Evolutionary conservation across 1,139 yeast species (phyloP).

Genomic region (Spathaspora sp.): DNA sequence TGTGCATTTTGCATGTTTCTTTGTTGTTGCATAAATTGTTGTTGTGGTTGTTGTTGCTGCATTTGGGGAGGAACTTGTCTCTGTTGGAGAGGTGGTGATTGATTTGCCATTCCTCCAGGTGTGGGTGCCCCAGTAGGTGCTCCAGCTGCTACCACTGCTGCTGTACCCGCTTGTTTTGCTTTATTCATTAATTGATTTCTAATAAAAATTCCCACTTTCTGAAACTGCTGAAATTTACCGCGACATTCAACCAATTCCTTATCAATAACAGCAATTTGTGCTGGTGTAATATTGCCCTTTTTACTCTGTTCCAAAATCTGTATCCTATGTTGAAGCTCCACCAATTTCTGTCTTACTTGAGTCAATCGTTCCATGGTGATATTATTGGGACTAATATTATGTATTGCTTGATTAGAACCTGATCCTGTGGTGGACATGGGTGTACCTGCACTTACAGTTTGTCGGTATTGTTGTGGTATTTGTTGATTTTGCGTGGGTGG

Average conservation of each 20-base stretch:
- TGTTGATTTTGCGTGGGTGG: conserved; percentile 10
- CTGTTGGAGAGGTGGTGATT: conserved; percentile 6
- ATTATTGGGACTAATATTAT: conserved; percentile 25
- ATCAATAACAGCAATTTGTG: conserved; percentile 35
- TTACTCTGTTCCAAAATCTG: conserved; percentile 30
- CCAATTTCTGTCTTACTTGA: conserved; percentile 37
- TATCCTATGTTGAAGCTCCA: conserved; percentile 46
- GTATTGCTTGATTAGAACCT: conserved; percentile 3
- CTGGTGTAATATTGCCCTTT: conserved; percentile 20
- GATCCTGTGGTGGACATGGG: not conserved
- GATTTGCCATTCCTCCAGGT: not conserved
- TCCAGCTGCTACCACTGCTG: too few species aligned
- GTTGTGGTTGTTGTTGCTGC: conserved; percentile 9
- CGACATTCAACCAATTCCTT: conserved; percentile 38
- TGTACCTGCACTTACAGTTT: not conserved
- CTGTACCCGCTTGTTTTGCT: conserved; percentile 21
- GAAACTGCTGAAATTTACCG: conserved; percentile 38
- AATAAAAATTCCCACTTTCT: conserved; percentile 41
- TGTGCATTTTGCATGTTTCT: conserved; percentile 7
- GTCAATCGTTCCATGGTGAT: conserved; percentile 44
- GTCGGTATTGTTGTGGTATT: not conserved
- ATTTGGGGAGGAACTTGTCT: conserved; percentile 7
- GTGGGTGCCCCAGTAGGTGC: conserved; percentile 3
- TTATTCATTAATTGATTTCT: conserved; percentile 40
- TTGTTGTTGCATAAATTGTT: conserved; percentile 9